Percentiles rank a stretch among this genome's conserved stretches.
phyloP scores from a whole-genome alignment of 306 rosid genomes.

The Arachis hypogaea region DNA sequence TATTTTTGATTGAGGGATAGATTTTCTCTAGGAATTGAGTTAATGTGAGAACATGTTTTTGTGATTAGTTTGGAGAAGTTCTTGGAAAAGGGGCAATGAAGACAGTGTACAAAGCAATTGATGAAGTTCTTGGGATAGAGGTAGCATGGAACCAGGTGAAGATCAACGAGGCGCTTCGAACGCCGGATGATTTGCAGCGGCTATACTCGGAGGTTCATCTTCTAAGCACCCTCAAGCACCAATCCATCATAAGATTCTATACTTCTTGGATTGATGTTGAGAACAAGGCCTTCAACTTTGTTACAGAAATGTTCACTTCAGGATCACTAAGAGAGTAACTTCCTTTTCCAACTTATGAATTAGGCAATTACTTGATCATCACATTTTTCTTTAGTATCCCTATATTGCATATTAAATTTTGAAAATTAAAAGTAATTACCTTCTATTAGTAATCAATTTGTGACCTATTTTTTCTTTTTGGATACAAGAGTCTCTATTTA shows the following conservation, averaged over 20 bases:
- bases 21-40: slow-evolving; percentile 3
- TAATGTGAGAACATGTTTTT: neutral
- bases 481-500: slow-evolving; percentile 7
- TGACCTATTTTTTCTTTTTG: neutral
- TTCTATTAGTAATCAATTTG: neutral
- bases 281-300: slow-evolving; percentile 74
- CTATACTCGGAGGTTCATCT: slow-evolving; percentile 96
- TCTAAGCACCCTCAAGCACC: slow-evolving; percentile 84
- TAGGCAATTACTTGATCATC: slow-evolving; percentile 32
- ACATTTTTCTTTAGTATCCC: neutral
- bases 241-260: slow-evolving; percentile 76
- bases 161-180: slow-evolving; percentile 63
- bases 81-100: slow-evolving; percentile 94
- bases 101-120: slow-evolving; percentile 92
- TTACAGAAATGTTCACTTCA: slow-evolving; percentile 90
- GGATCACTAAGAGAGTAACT: slow-evolving; percentile 92
- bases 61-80: slow-evolving; percentile 73
- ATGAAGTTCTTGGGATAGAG: slow-evolving; percentile 81
- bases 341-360: slow-evolving; percentile 37
- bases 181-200: slow-evolving; percentile 81
- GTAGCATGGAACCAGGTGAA: slow-evolving; percentile 92
- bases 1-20: slow-evolving; percentile 13
- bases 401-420: neutral
- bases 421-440: too few species aligned
- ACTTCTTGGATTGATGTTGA: slow-evolving; percentile 86